A percentile compares a stretch with the other conserved stretches of the same genome.
These are phyloP conservation scores for Trypanosoma lewisi DNA, from an alignment of 208 protist genomes.

Conservation along the genomic window DNA sequence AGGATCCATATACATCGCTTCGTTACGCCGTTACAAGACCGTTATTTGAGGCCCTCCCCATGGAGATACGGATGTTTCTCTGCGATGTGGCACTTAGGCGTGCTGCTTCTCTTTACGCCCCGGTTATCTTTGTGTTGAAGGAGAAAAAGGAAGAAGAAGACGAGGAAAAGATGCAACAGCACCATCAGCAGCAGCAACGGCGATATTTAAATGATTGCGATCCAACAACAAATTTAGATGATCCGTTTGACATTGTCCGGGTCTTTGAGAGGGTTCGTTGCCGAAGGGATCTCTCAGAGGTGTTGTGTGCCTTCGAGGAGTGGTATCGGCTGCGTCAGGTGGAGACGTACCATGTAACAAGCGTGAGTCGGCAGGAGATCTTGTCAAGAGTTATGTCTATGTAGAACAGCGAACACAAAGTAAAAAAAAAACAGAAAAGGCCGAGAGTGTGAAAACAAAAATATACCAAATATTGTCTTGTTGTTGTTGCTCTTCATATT, in stretches of 20 bases:
- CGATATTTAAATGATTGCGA: neutral
- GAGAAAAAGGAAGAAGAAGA: neutral
- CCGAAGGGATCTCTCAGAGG: conserved; percentile 35
- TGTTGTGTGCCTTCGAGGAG: conserved; percentile 68
- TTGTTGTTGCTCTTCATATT: too few species aligned
- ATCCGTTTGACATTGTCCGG: conserved; percentile 35
- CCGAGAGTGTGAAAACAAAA: too few species aligned
- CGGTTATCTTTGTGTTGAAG: conserved; percentile 25
- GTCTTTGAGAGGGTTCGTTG: conserved; percentile 43
- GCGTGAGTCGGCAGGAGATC: conserved; percentile 27
- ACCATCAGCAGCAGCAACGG: neutral
- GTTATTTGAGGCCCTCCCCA: conserved; percentile 28
- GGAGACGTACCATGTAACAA: conserved; percentile 48
- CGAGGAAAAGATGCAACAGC: conserved; percentile 3
- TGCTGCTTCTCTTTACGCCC: conserved; percentile 38
- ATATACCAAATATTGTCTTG: too few species aligned
- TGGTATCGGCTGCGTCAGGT: conserved; percentile 74
- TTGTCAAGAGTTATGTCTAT: conserved; percentile 15
- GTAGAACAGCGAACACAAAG: conserved; percentile 17
- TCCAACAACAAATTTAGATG: neutral
- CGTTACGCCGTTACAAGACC: conserved; percentile 29
- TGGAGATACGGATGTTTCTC: conserved; percentile 43
- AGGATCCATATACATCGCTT: conserved; percentile 17
- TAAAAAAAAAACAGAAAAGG: conserved; percentile 1
- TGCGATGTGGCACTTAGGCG: conserved; percentile 35